Evolutionary conservation across 306 rosid species (phyloP).

Genomic region (Prunus mume): DNA sequence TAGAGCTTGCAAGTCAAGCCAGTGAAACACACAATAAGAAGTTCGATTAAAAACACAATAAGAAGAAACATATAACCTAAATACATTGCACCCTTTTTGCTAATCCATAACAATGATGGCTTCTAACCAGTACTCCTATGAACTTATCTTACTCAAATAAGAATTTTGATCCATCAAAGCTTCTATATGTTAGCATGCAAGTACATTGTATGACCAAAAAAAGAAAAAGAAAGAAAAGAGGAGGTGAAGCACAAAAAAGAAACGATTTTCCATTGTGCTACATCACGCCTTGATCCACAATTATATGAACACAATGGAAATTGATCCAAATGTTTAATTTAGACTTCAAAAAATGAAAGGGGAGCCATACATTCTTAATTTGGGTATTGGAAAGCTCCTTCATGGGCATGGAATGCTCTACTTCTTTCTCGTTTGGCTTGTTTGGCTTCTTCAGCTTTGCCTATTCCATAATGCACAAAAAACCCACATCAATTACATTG

Average conservation of each 20-base stretch:
- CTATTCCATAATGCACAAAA: conserved; percentile 45
- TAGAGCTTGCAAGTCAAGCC: not conserved
- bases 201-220: not conserved
- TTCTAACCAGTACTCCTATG: not conserved
- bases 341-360: not conserved
- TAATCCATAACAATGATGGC: not conserved
- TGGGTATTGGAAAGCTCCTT: conserved; percentile 32
- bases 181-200: not conserved
- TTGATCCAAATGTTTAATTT: not conserved
- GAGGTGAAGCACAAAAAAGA: not conserved
- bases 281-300: not conserved
- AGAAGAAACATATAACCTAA: not conserved
- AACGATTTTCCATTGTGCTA: not conserved
- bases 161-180: not conserved
- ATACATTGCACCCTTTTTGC: not conserved
- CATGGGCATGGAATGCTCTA: conserved; percentile 29
- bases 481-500: conserved; percentile 3
- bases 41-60: not conserved
- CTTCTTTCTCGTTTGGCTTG: conserved; percentile 40
- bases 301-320: not conserved
- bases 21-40: not conserved
- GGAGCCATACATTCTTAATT: conserved; percentile 44
- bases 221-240: too few relatives aligned
- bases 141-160: not conserved
- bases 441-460: conserved; percentile 30